Evolutionary conservation across 2,329 filamentous ascomycete species (phyloP).

Genomic region (Scolecobasidium constrictum): DNA sequence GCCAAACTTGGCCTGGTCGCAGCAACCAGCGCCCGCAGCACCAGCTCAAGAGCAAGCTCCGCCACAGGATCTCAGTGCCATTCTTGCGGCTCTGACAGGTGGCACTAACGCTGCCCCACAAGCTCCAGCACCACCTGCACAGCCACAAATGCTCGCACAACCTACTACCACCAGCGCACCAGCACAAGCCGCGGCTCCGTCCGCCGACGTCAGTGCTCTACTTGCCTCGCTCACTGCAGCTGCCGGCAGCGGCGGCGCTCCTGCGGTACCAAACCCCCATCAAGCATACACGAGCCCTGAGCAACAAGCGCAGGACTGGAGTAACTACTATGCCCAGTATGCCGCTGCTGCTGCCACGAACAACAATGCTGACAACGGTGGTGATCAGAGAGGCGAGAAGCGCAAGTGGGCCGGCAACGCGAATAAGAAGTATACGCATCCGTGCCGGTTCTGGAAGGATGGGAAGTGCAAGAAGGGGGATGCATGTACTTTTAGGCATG

Average conservation of each 20-base stretch:
- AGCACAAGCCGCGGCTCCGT: background rate
- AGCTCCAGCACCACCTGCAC: conserved; percentile 2
- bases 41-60: background rate
- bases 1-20: background rate
- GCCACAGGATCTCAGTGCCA: background rate
- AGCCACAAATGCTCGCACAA: conserved; percentile 3
- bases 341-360: background rate
- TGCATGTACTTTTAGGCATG: conserved; percentile 64
- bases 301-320: conserved; percentile 15
- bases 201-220: background rate
- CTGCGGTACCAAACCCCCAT: too few species aligned
- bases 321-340: conserved; percentile 22
- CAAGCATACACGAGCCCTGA: conserved; percentile 19
- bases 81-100: conserved; percentile 5
- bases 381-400: conserved; percentile 13
- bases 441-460: conserved; percentile 59
- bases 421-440: conserved; percentile 26
- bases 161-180: conserved; percentile 4
- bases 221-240: conserved; percentile 9
- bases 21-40: background rate
- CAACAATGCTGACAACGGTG: background rate
- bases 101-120: background rate
- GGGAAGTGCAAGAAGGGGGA: conserved; percentile 64
- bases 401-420: conserved; percentile 21
- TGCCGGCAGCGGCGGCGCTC: conserved; percentile 8